phyloP scores from a whole-genome alignment of 2,329 filamentous ascomycete genomes.

The Chaetomiaceae sp. region DNA sequence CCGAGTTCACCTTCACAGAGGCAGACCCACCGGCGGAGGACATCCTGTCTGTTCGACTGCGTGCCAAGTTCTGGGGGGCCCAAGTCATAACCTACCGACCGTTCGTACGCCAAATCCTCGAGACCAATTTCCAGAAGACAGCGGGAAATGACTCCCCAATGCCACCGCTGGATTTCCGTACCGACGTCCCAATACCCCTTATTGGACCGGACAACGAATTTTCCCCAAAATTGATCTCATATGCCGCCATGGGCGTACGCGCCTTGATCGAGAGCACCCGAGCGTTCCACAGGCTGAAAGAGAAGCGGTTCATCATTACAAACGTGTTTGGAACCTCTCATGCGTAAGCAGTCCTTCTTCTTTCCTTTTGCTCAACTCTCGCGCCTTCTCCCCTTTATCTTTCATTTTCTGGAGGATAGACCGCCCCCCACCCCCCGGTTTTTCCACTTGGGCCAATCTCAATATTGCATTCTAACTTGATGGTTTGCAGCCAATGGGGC shows the following conservation, averaged over 20 bases:
- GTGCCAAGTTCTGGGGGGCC: constrained; percentile 93
- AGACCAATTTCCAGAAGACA: constrained; percentile 39
- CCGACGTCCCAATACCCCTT: constrained; percentile 10
- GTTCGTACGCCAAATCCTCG: constrained; percentile 57
- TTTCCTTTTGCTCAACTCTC: too few relatives aligned
- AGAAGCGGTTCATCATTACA: constrained; percentile 76
- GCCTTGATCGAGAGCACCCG: constrained; percentile 80
- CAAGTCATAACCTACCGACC: constrained; percentile 84
- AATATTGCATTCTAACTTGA: constrained; percentile 2
- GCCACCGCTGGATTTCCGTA: constrained; percentile 22
- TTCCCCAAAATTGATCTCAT: constrained; percentile 43
- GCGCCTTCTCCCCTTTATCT: too few relatives aligned
- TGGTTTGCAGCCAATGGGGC: constrained; percentile 70
- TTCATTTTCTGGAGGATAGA: too few relatives aligned
- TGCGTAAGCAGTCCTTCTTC: constrained; percentile 72
- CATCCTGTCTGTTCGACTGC: constrained; percentile 76
- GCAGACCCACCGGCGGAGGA: constrained; percentile 66
- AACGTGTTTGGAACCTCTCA: constrained; percentile 94
- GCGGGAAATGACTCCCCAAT: constrained; percentile 14
- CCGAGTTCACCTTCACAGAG: constrained; percentile 55
- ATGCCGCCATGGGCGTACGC: constrained; percentile 59
- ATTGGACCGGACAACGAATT: constrained; percentile 24
- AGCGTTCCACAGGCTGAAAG: constrained; percentile 65
- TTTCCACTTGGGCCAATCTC: neutral
- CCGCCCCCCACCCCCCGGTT: constrained; percentile 1